Evolutionary conservation across 306 rosid species (phyloP), one percentile per base, ranked within the genome.

Genomic region (Rosa lucieae): DNA sequence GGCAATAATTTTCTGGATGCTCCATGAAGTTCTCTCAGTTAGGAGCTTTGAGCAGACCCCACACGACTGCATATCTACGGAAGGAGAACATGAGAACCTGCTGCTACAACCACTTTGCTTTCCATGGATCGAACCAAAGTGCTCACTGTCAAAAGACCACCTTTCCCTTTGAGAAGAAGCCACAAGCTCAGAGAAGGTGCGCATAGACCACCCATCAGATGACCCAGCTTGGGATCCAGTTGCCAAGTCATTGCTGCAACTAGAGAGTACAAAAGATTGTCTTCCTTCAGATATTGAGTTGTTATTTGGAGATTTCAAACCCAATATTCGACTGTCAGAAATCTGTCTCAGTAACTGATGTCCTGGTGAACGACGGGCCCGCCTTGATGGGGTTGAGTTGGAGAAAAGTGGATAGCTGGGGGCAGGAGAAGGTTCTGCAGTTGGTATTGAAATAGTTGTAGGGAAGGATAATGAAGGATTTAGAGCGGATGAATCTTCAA

Each of bases 161-260:
- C 96, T 86, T 85, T 89, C 98, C 79, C 97, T 87, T 73, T 88
- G 97, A 48, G 94, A 94, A 23, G 92, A 86, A 59, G 97, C 97
- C 86, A 94, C 93, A 39, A 94, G 92, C 89, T 94, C 98, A 23
- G 98, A 92, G 79, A 94, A 94, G 80, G 97, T 90, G 77, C 88
- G 94, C 91, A 92, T 86, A 71, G 98, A 94, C 98, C 97, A 94
- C 71, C 97, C 94, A 81, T 94, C 98, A 44, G 98, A 94, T 15
- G 97, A 94, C 21, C 93, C 97, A 5, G 88, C 88, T 52, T 88
- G 92, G 66, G 97, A 94, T 66, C 91, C 92, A 48, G 89, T 81
- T 59, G 89, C 88, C 40, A 90, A 82, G 78, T 94, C 97, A 47
- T 94, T 92, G 88, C 97, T 92, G 88, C 92, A 87, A 76, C 86